These are phyloP conservation scores for Parathielavia hyrcaniae DNA, from an alignment of 495 filamentous ascomycete genomes.

Conservation along the genomic window DNA sequence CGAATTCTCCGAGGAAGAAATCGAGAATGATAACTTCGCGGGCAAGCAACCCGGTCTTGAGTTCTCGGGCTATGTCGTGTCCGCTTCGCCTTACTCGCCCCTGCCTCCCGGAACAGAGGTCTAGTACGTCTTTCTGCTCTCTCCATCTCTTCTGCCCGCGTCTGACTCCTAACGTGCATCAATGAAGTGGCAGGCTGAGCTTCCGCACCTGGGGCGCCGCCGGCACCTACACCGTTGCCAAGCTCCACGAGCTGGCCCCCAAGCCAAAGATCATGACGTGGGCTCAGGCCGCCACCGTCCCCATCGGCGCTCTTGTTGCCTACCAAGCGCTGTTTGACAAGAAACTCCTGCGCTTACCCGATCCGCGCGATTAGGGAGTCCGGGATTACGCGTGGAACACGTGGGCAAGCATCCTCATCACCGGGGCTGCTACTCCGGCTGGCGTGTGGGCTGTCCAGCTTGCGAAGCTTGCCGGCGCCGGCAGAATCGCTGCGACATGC, in stretches of 20 bases:
- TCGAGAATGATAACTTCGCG: neutral
- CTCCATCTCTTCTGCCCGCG: neutral
- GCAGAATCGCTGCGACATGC: constrained; percentile 39
- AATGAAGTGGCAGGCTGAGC: constrained; percentile 15
- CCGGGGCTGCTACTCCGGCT: constrained; percentile 45
- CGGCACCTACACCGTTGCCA: constrained; percentile 46
- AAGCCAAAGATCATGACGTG: constrained; percentile 46
- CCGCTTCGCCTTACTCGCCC: constrained; percentile 42
- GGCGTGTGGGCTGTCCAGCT: constrained; percentile 50
- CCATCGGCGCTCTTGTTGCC: constrained; percentile 49
- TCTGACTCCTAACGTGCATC: neutral
- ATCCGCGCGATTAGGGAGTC: neutral
- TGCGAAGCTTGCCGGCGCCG: constrained; percentile 37
- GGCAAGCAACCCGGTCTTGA: constrained; percentile 46
- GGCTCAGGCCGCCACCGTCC: constrained; percentile 48
- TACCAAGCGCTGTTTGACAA: constrained; percentile 57
- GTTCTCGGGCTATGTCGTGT: constrained; percentile 49
- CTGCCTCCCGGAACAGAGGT: constrained; percentile 51
- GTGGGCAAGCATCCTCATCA: constrained; percentile 42
- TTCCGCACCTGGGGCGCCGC: constrained; percentile 47
- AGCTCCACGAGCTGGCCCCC: constrained; percentile 44
- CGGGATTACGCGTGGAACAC: neutral
- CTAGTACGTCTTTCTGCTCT: constrained; percentile 27
- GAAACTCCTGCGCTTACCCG: constrained; percentile 29
- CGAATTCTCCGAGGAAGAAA: constrained; percentile 16